phyloP scores from a whole-genome alignment of 495 filamentous ascomycete genomes.

The Astrocystis sublimbata region DNA sequence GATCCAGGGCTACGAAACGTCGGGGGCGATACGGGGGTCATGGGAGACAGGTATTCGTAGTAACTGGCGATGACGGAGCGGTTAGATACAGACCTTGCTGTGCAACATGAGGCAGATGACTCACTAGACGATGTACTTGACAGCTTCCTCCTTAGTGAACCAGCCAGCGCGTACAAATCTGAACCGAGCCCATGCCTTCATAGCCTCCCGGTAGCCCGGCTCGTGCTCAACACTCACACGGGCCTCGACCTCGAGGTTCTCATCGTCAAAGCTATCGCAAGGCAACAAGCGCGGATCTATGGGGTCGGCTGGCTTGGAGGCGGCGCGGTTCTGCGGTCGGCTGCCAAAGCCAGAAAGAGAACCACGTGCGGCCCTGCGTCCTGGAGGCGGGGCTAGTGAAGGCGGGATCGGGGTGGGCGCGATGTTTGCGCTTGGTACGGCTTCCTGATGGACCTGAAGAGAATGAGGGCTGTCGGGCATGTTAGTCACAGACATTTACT shows the following conservation, averaged over 20 bases:
- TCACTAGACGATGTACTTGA: conserved; percentile 91
- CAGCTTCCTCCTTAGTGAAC: conserved; percentile 91
- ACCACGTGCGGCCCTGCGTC: conserved; percentile 25
- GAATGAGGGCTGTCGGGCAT: conserved; percentile 30
- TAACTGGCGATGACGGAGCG: conserved; percentile 55
- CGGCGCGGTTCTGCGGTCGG: conserved; percentile 23
- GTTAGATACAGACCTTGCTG: conserved; percentile 21
- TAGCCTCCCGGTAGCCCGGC: conserved; percentile 62
- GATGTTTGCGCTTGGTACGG: conserved; percentile 12
- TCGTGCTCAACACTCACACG: conserved; percentile 40
- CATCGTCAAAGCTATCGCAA: conserved; percentile 29
- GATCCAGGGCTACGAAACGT: conserved; percentile 73
- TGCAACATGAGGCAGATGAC: conserved; percentile 18
- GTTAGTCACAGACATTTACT: conserved; percentile 23
- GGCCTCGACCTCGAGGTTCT: conserved; percentile 40
- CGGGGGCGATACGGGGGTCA: conserved; percentile 88
- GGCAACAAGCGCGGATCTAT: conserved; percentile 33
- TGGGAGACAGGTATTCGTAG: conserved; percentile 81
- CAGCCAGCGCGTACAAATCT: conserved; percentile 93
- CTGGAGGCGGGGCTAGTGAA: conserved; percentile 25
- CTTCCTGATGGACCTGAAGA: conserved; percentile 28
- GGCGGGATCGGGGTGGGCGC: conserved; percentile 29
- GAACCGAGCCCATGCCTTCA: conserved; percentile 85
- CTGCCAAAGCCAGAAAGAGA: conserved; percentile 20
- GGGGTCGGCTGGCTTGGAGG: conserved; percentile 29